Conservation (phyloP, 1,284 basidiomycete species). For the Tremellales sp. region DNA sequence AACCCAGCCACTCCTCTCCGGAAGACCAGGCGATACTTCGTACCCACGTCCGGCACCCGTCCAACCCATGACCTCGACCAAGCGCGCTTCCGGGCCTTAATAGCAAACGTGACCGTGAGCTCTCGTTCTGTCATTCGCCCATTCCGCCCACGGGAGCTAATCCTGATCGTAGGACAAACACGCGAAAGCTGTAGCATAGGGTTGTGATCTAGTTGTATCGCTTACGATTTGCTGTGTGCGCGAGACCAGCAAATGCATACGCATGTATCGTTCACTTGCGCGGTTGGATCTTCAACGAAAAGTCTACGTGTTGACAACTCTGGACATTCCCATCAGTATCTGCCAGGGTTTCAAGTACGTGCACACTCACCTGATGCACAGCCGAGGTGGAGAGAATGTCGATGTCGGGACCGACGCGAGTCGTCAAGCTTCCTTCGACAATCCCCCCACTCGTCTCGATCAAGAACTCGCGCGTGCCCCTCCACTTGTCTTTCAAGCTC, state of each 20-base stretch:
- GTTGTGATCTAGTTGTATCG: background rate
- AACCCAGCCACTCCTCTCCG: too few relatives aligned
- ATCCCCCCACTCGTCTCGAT: constrained; percentile 92
- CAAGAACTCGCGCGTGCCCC: constrained; percentile 68
- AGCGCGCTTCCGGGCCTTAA: constrained; percentile 20
- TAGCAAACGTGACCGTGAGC: constrained; percentile 1
- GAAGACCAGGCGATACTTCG: constrained; percentile 28
- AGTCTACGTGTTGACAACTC: constrained; percentile 86
- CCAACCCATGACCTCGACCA: constrained; percentile 25
- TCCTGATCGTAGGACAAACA: background rate
- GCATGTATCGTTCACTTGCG: constrained; percentile 1
- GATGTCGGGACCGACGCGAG: constrained; percentile 57
- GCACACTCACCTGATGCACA: constrained; percentile 61
- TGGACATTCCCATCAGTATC: constrained; percentile 40
- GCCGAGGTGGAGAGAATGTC: constrained; percentile 90
- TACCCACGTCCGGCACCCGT: constrained; percentile 25
- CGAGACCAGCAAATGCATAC: background rate
- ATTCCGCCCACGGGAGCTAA: background rate
- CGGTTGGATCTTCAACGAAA: constrained; percentile 84
- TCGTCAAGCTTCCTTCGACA: constrained; percentile 64
- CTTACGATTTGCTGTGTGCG: background rate
- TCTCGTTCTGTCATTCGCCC: background rate
- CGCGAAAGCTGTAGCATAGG: background rate
- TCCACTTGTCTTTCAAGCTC: constrained; percentile 59
- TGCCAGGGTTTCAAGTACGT: background rate